Evolutionary conservation across 129 eudicot genomes (phyloP).

Genomic region (Flaveria trinervia): DNA sequence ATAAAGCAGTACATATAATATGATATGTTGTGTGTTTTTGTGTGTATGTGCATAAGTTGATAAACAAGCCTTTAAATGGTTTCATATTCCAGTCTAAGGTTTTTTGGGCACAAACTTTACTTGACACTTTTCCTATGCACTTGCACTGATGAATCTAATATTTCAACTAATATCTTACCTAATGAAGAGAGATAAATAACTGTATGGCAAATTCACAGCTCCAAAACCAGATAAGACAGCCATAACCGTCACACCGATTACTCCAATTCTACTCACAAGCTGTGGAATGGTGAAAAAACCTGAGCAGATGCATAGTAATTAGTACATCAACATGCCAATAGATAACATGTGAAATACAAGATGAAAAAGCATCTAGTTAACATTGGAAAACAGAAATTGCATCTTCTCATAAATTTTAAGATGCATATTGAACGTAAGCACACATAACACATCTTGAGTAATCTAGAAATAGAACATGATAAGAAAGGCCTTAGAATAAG

Average conservation of each 20-base stretch:
- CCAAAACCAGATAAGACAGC: conserved; percentile 98
- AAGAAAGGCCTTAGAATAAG: neutral
- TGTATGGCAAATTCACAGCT: conserved; percentile 97
- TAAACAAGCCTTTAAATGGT: neutral
- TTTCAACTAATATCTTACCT: conserved; percentile 49
- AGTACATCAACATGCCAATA: conserved; percentile 19
- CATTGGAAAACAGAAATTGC: conserved; percentile 7
- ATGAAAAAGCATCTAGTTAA: neutral
- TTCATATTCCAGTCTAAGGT: neutral
- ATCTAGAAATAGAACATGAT: neutral
- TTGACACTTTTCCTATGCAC: neutral
- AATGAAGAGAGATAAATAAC: conserved; percentile 94
- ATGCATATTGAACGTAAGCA: conserved; percentile 1
- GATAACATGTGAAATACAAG: conserved; percentile 6
- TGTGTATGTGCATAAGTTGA: neutral
- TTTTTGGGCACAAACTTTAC: neutral
- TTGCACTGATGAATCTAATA: conserved; percentile 12
- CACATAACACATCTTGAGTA: conserved; percentile 14
- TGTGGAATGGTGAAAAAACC: conserved; percentile 99
- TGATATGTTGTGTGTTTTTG: neutral
- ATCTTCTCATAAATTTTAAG: neutral
- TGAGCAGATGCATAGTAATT: conserved; percentile 35
- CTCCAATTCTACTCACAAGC: conserved; percentile 98
- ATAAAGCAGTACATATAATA: neutral
- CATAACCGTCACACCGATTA: conserved; percentile 97